Conservation (phyloP, 768 basidiomycete genomes). For the Tremella mesenterica region DNA sequence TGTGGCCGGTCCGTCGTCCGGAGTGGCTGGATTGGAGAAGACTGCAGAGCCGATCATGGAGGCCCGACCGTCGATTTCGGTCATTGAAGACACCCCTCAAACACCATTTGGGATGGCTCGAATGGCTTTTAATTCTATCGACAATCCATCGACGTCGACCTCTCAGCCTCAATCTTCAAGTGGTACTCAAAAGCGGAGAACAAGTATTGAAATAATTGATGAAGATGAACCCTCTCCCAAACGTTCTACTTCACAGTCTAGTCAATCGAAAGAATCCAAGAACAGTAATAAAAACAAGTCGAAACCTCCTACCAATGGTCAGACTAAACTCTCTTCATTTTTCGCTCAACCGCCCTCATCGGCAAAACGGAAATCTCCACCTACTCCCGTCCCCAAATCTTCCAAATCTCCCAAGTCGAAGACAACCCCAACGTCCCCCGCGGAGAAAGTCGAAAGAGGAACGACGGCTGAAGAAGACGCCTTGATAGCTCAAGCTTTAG, state of each 20-base stretch:
- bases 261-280: neutral
- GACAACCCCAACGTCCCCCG: neutral
- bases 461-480: slow-evolving; percentile 20
- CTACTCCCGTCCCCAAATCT: slow-evolving; percentile 5
- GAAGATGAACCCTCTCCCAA: neutral
- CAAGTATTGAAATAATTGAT: neutral
- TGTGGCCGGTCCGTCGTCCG: slow-evolving; percentile 9
- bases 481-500: slow-evolving; percentile 22
- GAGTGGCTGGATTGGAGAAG: neutral
- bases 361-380: slow-evolving; percentile 7
- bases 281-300: neutral
- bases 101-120: slow-evolving; percentile 31
- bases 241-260: neutral
- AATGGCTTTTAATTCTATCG: slow-evolving; percentile 30
- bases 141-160: neutral
- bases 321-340: slow-evolving; percentile 32
- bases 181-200: neutral
- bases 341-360: slow-evolving; percentile 25
- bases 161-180: too few species aligned
- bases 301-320: slow-evolving; percentile 7
- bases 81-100: neutral
- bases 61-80: neutral
- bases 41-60: neutral
- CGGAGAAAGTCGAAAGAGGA: too few species aligned
- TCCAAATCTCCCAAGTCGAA: neutral